Evolutionary conservation across 768 basidiomycete species (phyloP), one percentile per base, ranked within the genome.

Genomic region (Leccinum pellstonianum): DNA sequence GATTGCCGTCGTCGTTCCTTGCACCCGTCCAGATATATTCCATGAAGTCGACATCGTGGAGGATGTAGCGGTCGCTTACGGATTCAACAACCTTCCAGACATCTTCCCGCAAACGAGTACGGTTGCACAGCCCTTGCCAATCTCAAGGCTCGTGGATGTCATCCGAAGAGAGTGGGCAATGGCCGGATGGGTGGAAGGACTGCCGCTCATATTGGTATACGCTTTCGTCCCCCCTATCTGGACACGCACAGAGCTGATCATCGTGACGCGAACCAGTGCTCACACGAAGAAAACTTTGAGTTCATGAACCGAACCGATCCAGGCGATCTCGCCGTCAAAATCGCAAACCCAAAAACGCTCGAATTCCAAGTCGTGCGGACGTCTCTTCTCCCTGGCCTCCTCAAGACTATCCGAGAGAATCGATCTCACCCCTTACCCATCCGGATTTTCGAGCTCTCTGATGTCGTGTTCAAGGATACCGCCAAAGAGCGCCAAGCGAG

Each of bases 21-120:
- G 91, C n/a, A 98, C 95, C n/a, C 86, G 97, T 38, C 95, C 97
- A 1, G 97, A 99, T 70, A 98, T 99, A 64, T 78, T 99, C 56
- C 97, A 99, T 71, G 95, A 98, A 73, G 97, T 95, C 69, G 97
- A 99, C 71, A 84, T 98, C 71, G 91, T 99, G 88, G 97, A 99
- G 72, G 97, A 99, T 64, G 93, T 90, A 2, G 97, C 97, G 10
- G 92, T 99, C 64, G 97, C 95, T 1, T 97, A 95, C 70, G 97
- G 97, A 2, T 98, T 94, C 81, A 98, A 99, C 79, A 97, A 96
- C 67, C 81, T 99, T 27, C 92, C 93, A 2, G 84, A 91, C 66
- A 87, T 85, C 14, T 95, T 99, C 84, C 97, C 97, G 1, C 77
- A 86, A 7, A 97, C 95, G 17, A 95, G 89, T 72, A 98, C 97